Evolutionary conservation across 192 early-diverging fungal genomes (phyloP).

Genomic region (Coemansia sp.): DNA sequence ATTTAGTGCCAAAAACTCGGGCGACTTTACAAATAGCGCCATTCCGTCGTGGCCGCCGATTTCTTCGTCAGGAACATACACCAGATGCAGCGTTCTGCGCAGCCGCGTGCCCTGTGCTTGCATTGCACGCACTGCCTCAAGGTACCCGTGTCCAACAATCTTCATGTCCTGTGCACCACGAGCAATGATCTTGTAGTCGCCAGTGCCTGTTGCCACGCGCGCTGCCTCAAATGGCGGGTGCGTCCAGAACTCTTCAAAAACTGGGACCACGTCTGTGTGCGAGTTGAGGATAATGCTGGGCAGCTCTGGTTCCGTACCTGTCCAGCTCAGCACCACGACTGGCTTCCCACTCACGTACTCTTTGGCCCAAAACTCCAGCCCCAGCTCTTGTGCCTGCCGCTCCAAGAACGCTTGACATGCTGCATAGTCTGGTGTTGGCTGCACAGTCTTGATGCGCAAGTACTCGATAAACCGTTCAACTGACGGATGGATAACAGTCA

Average conservation of each 20-base stretch:
- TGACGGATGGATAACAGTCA: conserved; percentile 1
- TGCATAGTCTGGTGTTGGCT: conserved; percentile 80
- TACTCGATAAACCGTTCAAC: conserved; percentile 72
- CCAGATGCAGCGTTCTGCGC: conserved; percentile 70
- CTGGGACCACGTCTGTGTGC: conserved; percentile 91
- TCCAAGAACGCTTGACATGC: conserved; percentile 63
- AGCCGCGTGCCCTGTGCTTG: conserved; percentile 58
- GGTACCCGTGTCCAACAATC: conserved; percentile 77
- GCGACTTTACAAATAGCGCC: conserved; percentile 62
- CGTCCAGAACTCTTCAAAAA: conserved; percentile 73
- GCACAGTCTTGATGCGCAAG: conserved; percentile 81
- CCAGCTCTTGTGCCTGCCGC: conserved; percentile 68
- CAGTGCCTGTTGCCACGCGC: conserved; percentile 58
- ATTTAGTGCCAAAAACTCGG: conserved; percentile 70
- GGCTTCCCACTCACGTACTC: conserved; percentile 68
- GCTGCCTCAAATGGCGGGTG: conserved; percentile 74
- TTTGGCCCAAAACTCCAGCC: conserved; percentile 54
- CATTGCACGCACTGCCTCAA: conserved; percentile 75
- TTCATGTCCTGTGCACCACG: conserved; percentile 92
- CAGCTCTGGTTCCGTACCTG: conserved; percentile 58
- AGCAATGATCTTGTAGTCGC: conserved; percentile 69
- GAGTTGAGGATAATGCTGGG: conserved; percentile 76
- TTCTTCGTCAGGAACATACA: conserved; percentile 85
- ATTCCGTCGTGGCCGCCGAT: conserved; percentile 82
- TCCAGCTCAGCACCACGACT: conserved; percentile 70